phyloP scores from a whole-genome alignment of 1,139 yeast genomes.

The Yamadazyma kanchanaburiensis region DNA sequence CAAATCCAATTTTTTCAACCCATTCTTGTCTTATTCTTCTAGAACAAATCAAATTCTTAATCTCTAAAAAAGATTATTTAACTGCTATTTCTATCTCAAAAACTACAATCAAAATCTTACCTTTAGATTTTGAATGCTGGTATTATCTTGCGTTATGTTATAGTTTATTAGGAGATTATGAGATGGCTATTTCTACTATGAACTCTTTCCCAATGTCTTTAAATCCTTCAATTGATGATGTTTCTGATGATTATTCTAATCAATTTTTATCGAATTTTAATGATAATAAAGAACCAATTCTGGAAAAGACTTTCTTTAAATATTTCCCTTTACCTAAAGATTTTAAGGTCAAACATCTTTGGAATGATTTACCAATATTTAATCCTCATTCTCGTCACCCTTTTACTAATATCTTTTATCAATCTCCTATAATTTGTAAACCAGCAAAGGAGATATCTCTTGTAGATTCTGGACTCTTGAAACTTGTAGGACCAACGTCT shows the following conservation, averaged over 20 bases:
- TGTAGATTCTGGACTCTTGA: constrained; percentile 31
- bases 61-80: constrained; percentile 24
- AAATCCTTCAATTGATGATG: constrained; percentile 16
- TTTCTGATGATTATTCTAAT: constrained; percentile 27
- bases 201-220: constrained; percentile 31
- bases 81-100: constrained; percentile 31
- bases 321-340: constrained; percentile 31
- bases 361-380: constrained; percentile 31
- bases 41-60: constrained; percentile 38
- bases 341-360: constrained; percentile 29
- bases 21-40: constrained; percentile 35
- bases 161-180: constrained; percentile 25
- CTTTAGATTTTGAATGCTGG: constrained; percentile 45
- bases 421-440: constrained; percentile 33
- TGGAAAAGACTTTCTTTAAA: constrained; percentile 26
- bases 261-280: constrained; percentile 23
- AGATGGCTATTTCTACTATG: constrained; percentile 30
- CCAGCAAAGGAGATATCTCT: constrained; percentile 35
- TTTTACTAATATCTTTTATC: constrained; percentile 32
- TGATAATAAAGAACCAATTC: constrained; percentile 23
- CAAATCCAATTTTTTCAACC: constrained; percentile 19
- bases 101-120: constrained; percentile 29
- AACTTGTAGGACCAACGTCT: constrained; percentile 27
- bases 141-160: constrained; percentile 32
- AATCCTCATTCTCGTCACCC: constrained; percentile 36